phyloP scores from a whole-genome alignment of 768 basidiomycete genomes.

The Fibroporia radiculosa region DNA sequence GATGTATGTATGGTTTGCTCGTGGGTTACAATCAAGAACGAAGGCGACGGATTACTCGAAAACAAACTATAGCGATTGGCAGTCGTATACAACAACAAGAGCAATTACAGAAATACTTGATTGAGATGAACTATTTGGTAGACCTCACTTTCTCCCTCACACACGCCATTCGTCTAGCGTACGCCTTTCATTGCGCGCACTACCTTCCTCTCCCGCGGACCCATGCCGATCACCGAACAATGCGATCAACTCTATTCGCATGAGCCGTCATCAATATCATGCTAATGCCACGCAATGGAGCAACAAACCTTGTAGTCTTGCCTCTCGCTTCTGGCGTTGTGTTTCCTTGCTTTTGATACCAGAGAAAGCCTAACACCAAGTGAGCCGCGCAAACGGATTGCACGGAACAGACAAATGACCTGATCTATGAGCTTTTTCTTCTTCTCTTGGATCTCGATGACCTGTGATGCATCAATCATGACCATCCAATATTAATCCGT shows the following conservation, averaged over 20 bases:
- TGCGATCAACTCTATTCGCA: slow-evolving; percentile 47
- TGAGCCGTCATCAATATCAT: neutral
- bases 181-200: neutral
- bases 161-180: slow-evolving; percentile 12
- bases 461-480: slow-evolving; percentile 26
- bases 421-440: slow-evolving; percentile 77
- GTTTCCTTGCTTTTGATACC: slow-evolving; percentile 74
- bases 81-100: no score
- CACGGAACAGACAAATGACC: slow-evolving; percentile 27
- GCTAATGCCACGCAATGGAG: neutral
- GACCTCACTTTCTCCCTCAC: no score
- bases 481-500: neutral
- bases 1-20: neutral
- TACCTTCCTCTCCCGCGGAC: slow-evolving; percentile 4
- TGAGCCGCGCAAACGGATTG: neutral
- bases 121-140: no score
- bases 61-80: no score
- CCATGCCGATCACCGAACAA: slow-evolving; percentile 40
- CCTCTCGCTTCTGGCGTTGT: slow-evolving; percentile 68
- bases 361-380: slow-evolving; percentile 66
- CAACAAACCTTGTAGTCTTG: slow-evolving; percentile 69
- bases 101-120: no score
- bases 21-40: no score
- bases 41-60: no score
- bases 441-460: slow-evolving; percentile 79